phyloP scores from a whole-genome alignment of 1,284 basidiomycete genomes.

The Boletus mariae region DNA sequence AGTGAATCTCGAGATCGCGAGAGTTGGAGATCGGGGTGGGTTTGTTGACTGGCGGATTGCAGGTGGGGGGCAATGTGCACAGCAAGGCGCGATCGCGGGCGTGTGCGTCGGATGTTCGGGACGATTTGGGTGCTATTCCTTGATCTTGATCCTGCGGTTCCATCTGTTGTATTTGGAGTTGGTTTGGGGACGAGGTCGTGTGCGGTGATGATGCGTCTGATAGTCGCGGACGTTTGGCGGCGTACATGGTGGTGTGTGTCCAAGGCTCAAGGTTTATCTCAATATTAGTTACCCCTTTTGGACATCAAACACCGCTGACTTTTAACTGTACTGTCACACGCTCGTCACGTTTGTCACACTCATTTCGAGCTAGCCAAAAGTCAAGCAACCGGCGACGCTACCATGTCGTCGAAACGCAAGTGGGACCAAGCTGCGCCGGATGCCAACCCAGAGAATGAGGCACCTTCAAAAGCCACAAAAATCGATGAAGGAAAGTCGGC shows the following conservation, averaged over 20 bases:
- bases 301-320: conserved; percentile 17
- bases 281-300: not conserved
- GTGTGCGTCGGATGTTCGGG: conserved; percentile 17
- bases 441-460: conserved; percentile 30
- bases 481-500: conserved; percentile 60
- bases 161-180: not conserved
- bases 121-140: conserved; percentile 23
- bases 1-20: conserved; percentile 74
- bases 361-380: not conserved
- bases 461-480: conserved; percentile 46
- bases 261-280: not conserved
- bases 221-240: conserved; percentile 29
- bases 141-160: conserved; percentile 13
- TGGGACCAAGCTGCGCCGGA: conserved; percentile 65
- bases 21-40: conserved; percentile 60
- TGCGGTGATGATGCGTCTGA: conserved; percentile 19
- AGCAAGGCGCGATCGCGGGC: conserved; percentile 39
- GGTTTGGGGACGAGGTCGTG: conserved; percentile 2
- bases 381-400: not conserved
- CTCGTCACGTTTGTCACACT: conserved; percentile 21
- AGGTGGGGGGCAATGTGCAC: conserved; percentile 82
- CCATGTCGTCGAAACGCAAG: conserved; percentile 64
- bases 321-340: conserved; percentile 21
- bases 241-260: conserved; percentile 15
- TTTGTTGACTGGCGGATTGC: conserved; percentile 51